Evolutionary conservation across 139 green algal genomes (phyloP).

Genomic region (Chlamydomonas sphaeroides): DNA sequence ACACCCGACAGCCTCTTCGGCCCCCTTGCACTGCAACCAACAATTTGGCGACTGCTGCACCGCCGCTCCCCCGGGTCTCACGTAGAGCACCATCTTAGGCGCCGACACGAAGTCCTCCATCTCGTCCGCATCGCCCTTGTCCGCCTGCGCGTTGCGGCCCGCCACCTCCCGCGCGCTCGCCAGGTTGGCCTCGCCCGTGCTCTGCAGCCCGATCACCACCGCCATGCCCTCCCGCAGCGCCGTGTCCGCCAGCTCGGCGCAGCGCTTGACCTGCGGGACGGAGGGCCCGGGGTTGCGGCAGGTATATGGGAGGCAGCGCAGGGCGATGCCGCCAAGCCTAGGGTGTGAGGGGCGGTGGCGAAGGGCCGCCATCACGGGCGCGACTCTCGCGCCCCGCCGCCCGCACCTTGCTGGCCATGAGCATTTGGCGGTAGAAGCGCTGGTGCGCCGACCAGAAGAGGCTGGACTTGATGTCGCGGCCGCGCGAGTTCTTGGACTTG

Average conservation of each 20-base stretch:
- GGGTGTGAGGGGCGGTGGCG: no score
- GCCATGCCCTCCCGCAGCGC: constrained; percentile 72
- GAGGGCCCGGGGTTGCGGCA: no score
- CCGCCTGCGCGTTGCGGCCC: constrained; percentile 47
- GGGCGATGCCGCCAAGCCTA: no score
- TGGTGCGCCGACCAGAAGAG: constrained; percentile 56
- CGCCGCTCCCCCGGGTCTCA: background rate
- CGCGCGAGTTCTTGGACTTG: constrained; percentile 2
- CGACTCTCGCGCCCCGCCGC: background rate
- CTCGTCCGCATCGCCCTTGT: constrained; percentile 40
- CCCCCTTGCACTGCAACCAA: no score
- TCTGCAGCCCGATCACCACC: constrained; percentile 87
- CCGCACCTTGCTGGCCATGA: constrained; percentile 85
- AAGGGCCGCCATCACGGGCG: no score
- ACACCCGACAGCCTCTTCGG: background rate
- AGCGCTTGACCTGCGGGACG: constrained; percentile 64
- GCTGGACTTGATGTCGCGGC: constrained; percentile 12
- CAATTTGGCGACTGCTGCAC: no score
- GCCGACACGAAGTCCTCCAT: constrained; percentile 87
- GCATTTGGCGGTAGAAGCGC: constrained; percentile 79
- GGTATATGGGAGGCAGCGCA: no score
- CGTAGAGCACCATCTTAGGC: constrained; percentile 73
- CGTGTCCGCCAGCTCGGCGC: constrained; percentile 68
- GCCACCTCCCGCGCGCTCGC: constrained; percentile 18
- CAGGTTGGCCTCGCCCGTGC: constrained; percentile 86